A percentile compares a stretch with the other conserved stretches of the same genome.
Evolutionary conservation across 495 filamentous ascomycete genomes (phyloP).

Genomic region (Aspergillus avenaceus): DNA sequence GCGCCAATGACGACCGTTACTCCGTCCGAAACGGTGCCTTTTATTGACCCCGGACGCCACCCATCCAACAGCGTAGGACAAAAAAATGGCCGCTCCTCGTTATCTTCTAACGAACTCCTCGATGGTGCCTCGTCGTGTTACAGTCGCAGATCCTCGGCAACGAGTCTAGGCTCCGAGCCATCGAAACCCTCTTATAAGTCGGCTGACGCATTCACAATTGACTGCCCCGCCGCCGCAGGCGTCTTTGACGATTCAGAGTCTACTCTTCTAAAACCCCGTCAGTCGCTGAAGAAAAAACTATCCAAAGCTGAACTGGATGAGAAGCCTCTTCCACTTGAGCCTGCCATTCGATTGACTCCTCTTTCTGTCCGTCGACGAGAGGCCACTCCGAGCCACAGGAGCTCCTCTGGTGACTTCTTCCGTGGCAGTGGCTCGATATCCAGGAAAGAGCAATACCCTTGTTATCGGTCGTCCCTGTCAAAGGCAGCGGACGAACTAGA

Average conservation of each 20-base stretch:
- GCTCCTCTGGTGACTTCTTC: background rate
- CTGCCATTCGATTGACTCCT: conserved; percentile 29
- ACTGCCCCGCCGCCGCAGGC: conserved; percentile 33
- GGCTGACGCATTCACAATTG: conserved; percentile 31
- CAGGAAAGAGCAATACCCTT: conserved; percentile 8
- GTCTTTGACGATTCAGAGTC: conserved; percentile 37
- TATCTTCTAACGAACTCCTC: conserved; percentile 18
- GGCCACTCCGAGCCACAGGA: background rate
- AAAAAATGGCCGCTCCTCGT: conserved; percentile 15
- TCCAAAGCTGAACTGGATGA: conserved; percentile 31
- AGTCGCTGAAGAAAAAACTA: conserved; percentile 10
- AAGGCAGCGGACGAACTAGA: conserved; percentile 33
- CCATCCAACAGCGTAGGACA: conserved; percentile 1
- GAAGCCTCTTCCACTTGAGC: conserved; percentile 47
- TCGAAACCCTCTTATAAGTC: conserved; percentile 10
- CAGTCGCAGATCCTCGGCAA: conserved; percentile 30
- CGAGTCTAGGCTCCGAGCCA: conserved; percentile 21
- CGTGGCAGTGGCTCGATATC: background rate
- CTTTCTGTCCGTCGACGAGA: conserved; percentile 21
- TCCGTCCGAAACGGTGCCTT: background rate
- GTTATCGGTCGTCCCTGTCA: conserved; percentile 23
- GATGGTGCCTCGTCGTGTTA: conserved; percentile 36
- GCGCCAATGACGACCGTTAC: background rate
- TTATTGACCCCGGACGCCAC: background rate
- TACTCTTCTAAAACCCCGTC: conserved; percentile 2